Conservation (phyloP, 2,329 filamentous ascomycete species). For the Sclerotinia borealis region DNA sequence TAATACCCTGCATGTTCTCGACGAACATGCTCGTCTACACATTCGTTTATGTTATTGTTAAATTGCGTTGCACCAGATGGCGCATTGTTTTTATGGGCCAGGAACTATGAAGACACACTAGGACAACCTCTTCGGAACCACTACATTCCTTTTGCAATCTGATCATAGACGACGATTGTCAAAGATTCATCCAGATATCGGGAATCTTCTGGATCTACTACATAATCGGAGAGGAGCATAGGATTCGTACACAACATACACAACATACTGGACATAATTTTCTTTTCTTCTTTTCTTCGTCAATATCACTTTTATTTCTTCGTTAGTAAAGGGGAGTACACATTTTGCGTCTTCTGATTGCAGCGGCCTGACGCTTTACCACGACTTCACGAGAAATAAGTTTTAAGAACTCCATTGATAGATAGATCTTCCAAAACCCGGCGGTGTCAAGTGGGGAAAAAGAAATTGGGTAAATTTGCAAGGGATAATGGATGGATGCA, state of each 20-base stretch:
- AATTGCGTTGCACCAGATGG: neutral
- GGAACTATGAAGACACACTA: conserved; percentile 2
- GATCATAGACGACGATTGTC: conserved; percentile 10
- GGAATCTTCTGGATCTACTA: conserved; percentile 10
- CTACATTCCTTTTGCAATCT: conserved; percentile 3
- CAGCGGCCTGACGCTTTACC: neutral
- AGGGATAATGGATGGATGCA: conserved; percentile 8
- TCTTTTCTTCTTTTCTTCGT: conserved; percentile 1
- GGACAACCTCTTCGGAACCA: neutral
- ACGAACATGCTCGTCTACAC: conserved; percentile 1
- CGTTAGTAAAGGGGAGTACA: neutral
- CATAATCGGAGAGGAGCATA: conserved; percentile 9
- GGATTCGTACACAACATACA: conserved; percentile 9
- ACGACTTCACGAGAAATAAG: conserved; percentile 12
- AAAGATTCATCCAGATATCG: neutral
- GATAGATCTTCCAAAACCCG: conserved; percentile 13
- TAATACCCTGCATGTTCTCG: conserved; percentile 5
- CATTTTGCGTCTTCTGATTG: neutral
- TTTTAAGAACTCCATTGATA: conserved; percentile 8
- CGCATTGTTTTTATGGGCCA: neutral
- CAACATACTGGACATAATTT: conserved; percentile 10
- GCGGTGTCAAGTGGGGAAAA: conserved; percentile 17
- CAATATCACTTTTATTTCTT: conserved; percentile 6
- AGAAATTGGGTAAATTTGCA: conserved; percentile 15
- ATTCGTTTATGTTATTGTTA: neutral